Conservation (phyloP, 352 stramenopile genomes). For the Phytophthora constricta region DNA sequence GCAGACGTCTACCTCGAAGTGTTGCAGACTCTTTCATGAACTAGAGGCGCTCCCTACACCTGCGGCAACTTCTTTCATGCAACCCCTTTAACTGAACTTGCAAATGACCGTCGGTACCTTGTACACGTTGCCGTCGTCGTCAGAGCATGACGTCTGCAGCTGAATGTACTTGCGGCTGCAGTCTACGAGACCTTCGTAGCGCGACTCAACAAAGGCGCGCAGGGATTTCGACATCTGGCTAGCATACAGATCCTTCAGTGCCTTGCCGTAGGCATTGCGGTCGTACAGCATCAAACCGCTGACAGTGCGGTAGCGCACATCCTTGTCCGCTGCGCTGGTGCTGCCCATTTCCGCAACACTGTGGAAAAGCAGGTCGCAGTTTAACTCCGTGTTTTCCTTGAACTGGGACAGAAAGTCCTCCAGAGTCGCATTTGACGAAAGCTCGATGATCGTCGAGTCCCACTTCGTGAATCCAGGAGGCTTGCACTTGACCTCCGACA, state of each 20-base stretch:
- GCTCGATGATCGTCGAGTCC: constrained; percentile 86
- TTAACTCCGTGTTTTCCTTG: constrained; percentile 74
- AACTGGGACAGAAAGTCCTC: constrained; percentile 72
- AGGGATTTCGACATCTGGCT: constrained; percentile 63
- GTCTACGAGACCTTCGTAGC: constrained; percentile 86
- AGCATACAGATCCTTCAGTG: constrained; percentile 75
- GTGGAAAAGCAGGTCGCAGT: constrained; percentile 87
- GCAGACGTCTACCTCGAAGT: too few species aligned
- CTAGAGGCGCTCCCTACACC: too few species aligned
- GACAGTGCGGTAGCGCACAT: constrained; percentile 67
- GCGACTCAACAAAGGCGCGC: constrained; percentile 70
- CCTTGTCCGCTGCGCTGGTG: constrained; percentile 59
- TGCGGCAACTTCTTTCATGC: background rate
- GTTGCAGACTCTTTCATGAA: too few species aligned
- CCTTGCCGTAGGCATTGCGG: constrained; percentile 79
- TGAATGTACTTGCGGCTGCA: constrained; percentile 84
- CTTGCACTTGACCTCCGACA: constrained; percentile 89
- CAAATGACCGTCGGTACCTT: constrained; percentile 88
- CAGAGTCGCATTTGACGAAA: constrained; percentile 72
- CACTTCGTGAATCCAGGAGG: constrained; percentile 92
- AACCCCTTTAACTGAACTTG: constrained; percentile 68
- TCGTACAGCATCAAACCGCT: constrained; percentile 89
- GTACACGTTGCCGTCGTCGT: constrained; percentile 83
- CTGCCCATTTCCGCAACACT: constrained; percentile 74
- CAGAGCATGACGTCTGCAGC: constrained; percentile 86